Evolutionary conservation across 495 filamentous ascomycete genomes (phyloP), one percentile per base, ranked within the genome.

Genomic region (Penicillium verhagenii): DNA sequence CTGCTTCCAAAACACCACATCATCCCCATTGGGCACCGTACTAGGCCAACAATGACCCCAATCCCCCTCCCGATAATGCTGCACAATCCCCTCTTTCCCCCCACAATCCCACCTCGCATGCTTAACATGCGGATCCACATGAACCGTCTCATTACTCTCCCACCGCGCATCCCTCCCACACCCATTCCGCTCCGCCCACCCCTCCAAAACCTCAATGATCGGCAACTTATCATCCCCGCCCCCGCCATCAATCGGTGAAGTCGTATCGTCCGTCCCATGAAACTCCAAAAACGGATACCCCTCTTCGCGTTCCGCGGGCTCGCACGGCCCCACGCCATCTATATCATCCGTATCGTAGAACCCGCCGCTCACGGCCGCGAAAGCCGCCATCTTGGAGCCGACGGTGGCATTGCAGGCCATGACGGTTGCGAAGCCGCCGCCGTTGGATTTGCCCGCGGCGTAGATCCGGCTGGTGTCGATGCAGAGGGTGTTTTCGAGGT

Each of bases 381-480:
- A 78, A 3, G 76, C 77, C 7, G 77, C 77, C 54, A 80, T 76
- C 0, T 66, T 60, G 0, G 44, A 53, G 16, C 71, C 70, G 11
- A 68, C 61, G 1, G 59, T 66, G 6, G 65, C 44, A 35, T 75
- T 64, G 63, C 84, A 86, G 1, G 83, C 82, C 1, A 87, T 73
- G 0, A 78, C 65, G 23, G 69, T 69, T 6, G 76, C 72, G 52
- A 86, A 81, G 1, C 81, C 81, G 4, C 81, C 84, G 19, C 83
- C 84, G 57, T 85, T 82, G 0, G 80, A 84, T 55, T 84, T 82
- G 3, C 84, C 83, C 6, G 75, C 73, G 1, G 82, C 80, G 52
- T 81, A 86, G 28, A 85, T 65, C 24, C 80, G 76, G 37, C 57
- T 57, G 4, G 64, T 50, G 54, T 86, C 82, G 47, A 86, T 71